A percentile compares a stretch with the other conserved stretches of the same genome.
These are phyloP conservation scores for Tetragonia tetragonoides DNA, from an alignment of 148 eudicot genomes.

Conservation along the genomic window DNA sequence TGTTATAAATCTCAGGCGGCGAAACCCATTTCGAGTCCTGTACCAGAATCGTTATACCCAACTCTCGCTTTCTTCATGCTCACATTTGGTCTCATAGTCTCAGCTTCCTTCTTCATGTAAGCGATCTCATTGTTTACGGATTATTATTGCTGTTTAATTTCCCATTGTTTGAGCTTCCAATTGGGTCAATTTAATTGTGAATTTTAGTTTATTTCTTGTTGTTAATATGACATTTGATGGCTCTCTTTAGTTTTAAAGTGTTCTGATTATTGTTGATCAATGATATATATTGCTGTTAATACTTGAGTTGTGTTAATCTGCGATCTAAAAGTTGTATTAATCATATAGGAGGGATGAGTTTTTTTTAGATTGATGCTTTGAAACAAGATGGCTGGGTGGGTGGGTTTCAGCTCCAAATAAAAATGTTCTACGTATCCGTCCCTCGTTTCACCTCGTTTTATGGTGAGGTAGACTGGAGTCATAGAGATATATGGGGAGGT, in stretches of 20 bases:
- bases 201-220: neutral
- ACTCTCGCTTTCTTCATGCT: slow-evolving; percentile 76
- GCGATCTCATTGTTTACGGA: slow-evolving; percentile 20
- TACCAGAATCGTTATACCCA: slow-evolving; percentile 66
- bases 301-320: neutral
- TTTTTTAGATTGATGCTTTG: neutral
- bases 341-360: neutral
- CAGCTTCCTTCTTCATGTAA: slow-evolving; percentile 92
- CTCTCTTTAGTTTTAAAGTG: neutral
- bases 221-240: neutral
- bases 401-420: neutral
- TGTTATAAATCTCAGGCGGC: slow-evolving; percentile 45
- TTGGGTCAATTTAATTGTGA: neutral
- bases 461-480: neutral
- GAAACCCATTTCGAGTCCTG: slow-evolving; percentile 77
- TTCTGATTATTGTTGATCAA: neutral
- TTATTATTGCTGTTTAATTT: neutral
- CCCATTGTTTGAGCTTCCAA: neutral
- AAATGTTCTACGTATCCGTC: neutral
- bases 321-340: neutral
- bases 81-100: slow-evolving; percentile 60
- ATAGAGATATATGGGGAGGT: neutral
- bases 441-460: neutral
- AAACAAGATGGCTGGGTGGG: neutral
- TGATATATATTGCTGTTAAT: neutral